These are phyloP conservation scores for Amaranthus hypochondriacus DNA, from an alignment of 148 eudicot genomes.

Conservation along the genomic window DNA sequence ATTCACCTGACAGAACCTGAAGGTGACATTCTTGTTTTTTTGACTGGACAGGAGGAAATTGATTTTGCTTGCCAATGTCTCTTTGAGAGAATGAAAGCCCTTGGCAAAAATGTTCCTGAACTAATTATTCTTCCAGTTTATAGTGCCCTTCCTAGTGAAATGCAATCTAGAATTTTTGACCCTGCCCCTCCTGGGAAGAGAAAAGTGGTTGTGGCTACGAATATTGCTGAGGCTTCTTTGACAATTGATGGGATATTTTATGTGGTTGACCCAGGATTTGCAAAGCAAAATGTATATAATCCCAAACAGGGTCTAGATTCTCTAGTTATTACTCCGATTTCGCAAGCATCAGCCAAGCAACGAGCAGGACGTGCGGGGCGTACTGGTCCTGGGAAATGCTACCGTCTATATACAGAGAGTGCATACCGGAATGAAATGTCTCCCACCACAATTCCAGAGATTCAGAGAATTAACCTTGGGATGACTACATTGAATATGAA, in stretches of 20 bases:
- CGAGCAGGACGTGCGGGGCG: slow-evolving; percentile 93
- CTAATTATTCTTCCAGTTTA: slow-evolving; percentile 86
- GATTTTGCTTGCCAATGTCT: slow-evolving; percentile 90
- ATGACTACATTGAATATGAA: slow-evolving; percentile 60
- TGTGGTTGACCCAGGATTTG: slow-evolving; percentile 88
- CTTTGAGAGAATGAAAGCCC: slow-evolving; percentile 81
- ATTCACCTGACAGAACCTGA: slow-evolving; percentile 91
- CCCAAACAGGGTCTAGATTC: slow-evolving; percentile 80
- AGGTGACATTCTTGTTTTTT: slow-evolving; percentile 81
- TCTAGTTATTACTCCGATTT: slow-evolving; percentile 72
- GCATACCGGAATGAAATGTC: slow-evolving; percentile 94
- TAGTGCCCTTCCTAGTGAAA: slow-evolving; percentile 94
- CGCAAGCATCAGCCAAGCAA: slow-evolving; percentile 89
- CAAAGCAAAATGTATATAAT: slow-evolving; percentile 84
- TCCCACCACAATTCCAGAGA: slow-evolving; percentile 80
- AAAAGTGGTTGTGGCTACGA: slow-evolving; percentile 93
- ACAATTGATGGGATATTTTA: slow-evolving; percentile 90
- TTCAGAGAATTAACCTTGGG: slow-evolving; percentile 90
- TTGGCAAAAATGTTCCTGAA: slow-evolving; percentile 83
- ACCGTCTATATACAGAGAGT: slow-evolving; percentile 86
- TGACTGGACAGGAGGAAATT: slow-evolving; percentile 95
- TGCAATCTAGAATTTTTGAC: slow-evolving; percentile 91
- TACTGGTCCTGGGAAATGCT: slow-evolving; percentile 95
- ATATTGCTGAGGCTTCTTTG: slow-evolving; percentile 96
- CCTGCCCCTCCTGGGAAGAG: slow-evolving; percentile 95